Percentiles rank a stretch among this genome's conserved stretches.
phyloP scores from a whole-genome alignment of 306 rosid genomes.

The Inga leiocalycina region DNA sequence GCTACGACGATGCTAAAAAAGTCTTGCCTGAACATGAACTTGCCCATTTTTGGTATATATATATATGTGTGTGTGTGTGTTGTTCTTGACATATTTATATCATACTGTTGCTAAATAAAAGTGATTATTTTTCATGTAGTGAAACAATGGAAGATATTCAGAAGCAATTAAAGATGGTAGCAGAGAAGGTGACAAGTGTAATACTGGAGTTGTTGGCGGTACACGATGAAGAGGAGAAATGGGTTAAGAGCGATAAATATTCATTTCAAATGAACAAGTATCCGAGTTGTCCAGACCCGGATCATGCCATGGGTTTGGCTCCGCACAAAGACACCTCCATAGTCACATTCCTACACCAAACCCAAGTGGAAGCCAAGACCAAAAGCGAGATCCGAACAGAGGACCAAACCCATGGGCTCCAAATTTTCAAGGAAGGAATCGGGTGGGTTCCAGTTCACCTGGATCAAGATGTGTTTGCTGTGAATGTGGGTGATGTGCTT shows the following conservation, averaged over 20 bases:
- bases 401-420: slow-evolving; percentile 44
- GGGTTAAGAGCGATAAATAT: slow-evolving; percentile 33
- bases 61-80: not conserved
- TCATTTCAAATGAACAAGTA: slow-evolving; percentile 66
- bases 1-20: slow-evolving; percentile 50
- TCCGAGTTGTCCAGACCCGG: slow-evolving; percentile 77
- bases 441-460: slow-evolving; percentile 69
- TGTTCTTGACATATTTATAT: not conserved
- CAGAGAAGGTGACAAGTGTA: slow-evolving; percentile 46
- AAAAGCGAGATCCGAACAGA: slow-evolving; percentile 12
- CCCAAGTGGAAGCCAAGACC: slow-evolving; percentile 11
- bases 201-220: slow-evolving; percentile 45
- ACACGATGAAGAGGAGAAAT: slow-evolving; percentile 32
- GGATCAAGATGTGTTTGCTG: slow-evolving; percentile 39
- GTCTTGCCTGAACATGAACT: slow-evolving; percentile 66
- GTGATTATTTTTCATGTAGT: slow-evolving; percentile 34
- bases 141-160: slow-evolving; percentile 57
- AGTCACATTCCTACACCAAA: slow-evolving; percentile 67
- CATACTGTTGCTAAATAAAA: not conserved
- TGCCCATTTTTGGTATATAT: slow-evolving; percentile 59
- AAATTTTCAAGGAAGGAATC: not conserved
- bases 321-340: slow-evolving; percentile 86
- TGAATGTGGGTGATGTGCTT: slow-evolving; percentile 64
- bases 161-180: slow-evolving; percentile 53
- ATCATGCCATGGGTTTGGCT: slow-evolving; percentile 74